Evolutionary conservation across 208 protist species (phyloP).

Genomic region (Leishmania braziliensis): DNA sequence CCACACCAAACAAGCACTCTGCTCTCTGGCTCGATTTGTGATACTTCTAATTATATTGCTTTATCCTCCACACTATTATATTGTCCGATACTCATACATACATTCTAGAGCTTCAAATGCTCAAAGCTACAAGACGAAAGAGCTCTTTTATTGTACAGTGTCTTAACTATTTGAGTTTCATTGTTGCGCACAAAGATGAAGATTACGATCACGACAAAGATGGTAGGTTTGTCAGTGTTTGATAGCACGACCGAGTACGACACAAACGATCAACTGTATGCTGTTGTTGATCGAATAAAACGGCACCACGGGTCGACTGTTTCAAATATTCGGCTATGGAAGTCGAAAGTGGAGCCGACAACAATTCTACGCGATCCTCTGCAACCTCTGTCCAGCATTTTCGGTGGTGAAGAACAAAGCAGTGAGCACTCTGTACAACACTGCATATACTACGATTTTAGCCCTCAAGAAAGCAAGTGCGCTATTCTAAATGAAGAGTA

Average conservation of each 20-base stretch:
- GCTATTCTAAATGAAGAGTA: constrained; percentile 44
- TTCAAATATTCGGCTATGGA: constrained; percentile 55
- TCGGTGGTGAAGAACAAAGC: constrained; percentile 23
- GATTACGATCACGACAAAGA: constrained; percentile 40
- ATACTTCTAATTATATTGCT: neutral
- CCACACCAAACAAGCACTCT: neutral
- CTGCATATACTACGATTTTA: constrained; percentile 78
- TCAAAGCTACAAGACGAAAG: neutral
- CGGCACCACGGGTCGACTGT: constrained; percentile 54
- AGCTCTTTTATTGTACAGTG: neutral
- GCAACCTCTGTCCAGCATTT: constrained; percentile 49
- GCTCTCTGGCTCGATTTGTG: neutral
- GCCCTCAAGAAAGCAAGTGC: constrained; percentile 32
- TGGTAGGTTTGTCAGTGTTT: constrained; percentile 77
- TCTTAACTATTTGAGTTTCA: neutral
- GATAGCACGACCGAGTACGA: constrained; percentile 49
- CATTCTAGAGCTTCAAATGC: neutral
- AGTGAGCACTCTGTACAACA: neutral
- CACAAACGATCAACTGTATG: constrained; percentile 38
- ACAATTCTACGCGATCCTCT: constrained; percentile 59
- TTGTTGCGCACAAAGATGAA: constrained; percentile 8
- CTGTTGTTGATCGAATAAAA: constrained; percentile 53
- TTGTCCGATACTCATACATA: neutral
- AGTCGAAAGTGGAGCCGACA: constrained; percentile 68
- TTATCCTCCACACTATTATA: neutral